Conservation (phyloP, 805 yeast species). For the Torulaspora indica region DNA sequence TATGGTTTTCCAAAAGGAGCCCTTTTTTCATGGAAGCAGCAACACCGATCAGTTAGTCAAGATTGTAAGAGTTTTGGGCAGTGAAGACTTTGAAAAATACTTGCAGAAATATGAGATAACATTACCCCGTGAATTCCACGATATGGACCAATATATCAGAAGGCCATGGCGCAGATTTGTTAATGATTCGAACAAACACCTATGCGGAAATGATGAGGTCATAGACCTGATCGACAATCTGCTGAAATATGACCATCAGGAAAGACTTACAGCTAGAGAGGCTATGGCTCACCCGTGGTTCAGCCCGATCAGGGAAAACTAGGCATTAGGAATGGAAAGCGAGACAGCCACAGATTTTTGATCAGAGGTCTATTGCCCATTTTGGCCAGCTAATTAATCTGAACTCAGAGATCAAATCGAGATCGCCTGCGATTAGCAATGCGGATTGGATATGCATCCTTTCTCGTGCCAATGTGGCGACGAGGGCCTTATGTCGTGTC, state of each 20-base stretch:
- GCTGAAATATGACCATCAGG: slow-evolving; percentile 81
- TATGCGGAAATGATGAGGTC: slow-evolving; percentile 60
- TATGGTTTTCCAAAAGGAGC: slow-evolving; percentile 83
- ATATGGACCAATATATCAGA: slow-evolving; percentile 67
- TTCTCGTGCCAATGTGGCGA: slow-evolving; percentile 5
- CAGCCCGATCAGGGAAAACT: slow-evolving; percentile 22
- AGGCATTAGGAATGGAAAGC: not conserved
- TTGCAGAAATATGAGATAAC: slow-evolving; percentile 64
- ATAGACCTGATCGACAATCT: slow-evolving; percentile 77
- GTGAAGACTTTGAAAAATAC: slow-evolving; percentile 69
- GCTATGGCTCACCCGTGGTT: slow-evolving; percentile 64
- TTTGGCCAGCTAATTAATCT: slow-evolving; percentile 20
- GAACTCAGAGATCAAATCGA: slow-evolving; percentile 18
- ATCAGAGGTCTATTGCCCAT: slow-evolving; percentile 6
- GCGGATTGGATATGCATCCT: slow-evolving; percentile 18
- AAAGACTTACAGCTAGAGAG: slow-evolving; percentile 81
- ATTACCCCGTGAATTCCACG: slow-evolving; percentile 71
- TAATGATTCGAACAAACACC: slow-evolving; percentile 60
- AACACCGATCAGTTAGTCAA: slow-evolving; percentile 89
- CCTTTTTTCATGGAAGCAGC: slow-evolving; percentile 86
- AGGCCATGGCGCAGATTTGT: slow-evolving; percentile 85
- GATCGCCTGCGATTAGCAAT: slow-evolving; percentile 19
- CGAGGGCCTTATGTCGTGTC: slow-evolving; percentile 4
- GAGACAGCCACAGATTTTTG: not conserved
- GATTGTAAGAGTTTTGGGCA: slow-evolving; percentile 82